Evolutionary conservation across 495 filamentous ascomycete genomes (phyloP).

Genomic region (Xylaria intraflava): DNA sequence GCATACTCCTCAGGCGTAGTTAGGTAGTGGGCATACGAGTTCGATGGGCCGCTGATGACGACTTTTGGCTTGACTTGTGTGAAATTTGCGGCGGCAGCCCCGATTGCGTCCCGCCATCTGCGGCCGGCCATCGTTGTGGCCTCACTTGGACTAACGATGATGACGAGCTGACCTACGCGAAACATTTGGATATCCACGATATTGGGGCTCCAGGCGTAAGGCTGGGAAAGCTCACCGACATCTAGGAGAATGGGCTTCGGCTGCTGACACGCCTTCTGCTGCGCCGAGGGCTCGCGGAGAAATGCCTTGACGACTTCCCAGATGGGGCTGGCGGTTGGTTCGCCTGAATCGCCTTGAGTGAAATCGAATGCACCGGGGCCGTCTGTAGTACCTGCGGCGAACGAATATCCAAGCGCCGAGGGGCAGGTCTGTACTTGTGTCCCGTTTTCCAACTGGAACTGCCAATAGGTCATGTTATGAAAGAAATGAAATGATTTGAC

Average conservation of each 20-base stretch:
- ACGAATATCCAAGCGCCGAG: conserved; percentile 86
- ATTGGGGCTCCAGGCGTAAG: conserved; percentile 87
- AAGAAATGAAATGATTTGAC: conserved; percentile 63
- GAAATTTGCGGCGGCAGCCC: conserved; percentile 37
- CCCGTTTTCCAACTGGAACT: conserved; percentile 69
- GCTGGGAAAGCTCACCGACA: conserved; percentile 66
- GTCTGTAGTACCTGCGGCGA: conserved; percentile 90
- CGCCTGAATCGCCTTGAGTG: conserved; percentile 70
- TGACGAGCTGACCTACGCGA: conserved; percentile 84
- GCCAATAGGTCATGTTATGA: conserved; percentile 53
- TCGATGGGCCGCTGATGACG: conserved; percentile 83
- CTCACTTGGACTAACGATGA: conserved; percentile 81
- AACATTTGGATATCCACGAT: conserved; percentile 87
- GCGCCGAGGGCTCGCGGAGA: conserved; percentile 60
- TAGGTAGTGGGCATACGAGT: conserved; percentile 91
- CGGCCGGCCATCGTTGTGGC: conserved; percentile 92
- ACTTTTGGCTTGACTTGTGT: conserved; percentile 38
- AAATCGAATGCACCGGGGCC: conserved; percentile 92
- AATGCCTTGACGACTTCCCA: conserved; percentile 74
- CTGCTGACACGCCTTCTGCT: conserved; percentile 70
- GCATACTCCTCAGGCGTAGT: conserved; percentile 84
- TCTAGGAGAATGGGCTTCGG: conserved; percentile 88
- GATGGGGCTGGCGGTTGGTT: conserved; percentile 62
- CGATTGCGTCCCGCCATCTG: conserved; percentile 75
- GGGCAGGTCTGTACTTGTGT: conserved; percentile 72